These are phyloP conservation scores for Volutella citrinella DNA, from an alignment of 2,329 filamentous ascomycete species.

Conservation along the genomic window DNA sequence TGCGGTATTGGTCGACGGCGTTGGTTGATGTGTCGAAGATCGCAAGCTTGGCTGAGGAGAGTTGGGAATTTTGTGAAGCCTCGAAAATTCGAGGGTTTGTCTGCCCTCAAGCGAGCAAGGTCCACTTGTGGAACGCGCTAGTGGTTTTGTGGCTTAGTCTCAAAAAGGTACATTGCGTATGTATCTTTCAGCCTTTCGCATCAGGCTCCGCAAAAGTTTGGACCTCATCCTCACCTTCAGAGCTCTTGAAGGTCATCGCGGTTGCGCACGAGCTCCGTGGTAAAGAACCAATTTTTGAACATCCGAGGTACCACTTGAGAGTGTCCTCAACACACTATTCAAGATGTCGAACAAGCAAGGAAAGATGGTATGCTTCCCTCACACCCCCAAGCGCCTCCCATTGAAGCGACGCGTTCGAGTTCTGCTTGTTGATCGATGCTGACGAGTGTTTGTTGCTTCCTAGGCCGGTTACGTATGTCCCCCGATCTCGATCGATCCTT, in stretches of 20 bases:
- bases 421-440: slow-evolving; percentile 51
- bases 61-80: slow-evolving; percentile 34
- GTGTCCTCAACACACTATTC: slow-evolving; percentile 23
- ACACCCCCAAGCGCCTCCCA: slow-evolving; percentile 18
- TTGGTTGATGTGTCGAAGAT: slow-evolving; percentile 34
- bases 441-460: slow-evolving; percentile 47
- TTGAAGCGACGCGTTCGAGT: slow-evolving; percentile 25
- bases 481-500: too few species aligned
- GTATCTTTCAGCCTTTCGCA: slow-evolving; percentile 38
- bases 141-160: slow-evolving; percentile 23
- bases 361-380: slow-evolving; percentile 83
- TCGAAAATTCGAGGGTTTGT: slow-evolving; percentile 39
- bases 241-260: slow-evolving; percentile 41
- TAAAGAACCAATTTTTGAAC: slow-evolving; percentile 43
- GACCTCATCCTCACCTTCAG: slow-evolving; percentile 38
- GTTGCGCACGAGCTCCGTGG: slow-evolving; percentile 39
- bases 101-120: slow-evolving; percentile 35
- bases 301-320: slow-evolving; percentile 29
- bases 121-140: slow-evolving; percentile 16
- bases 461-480: slow-evolving; percentile 73
- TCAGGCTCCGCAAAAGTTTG: slow-evolving; percentile 47
- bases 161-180: slow-evolving; percentile 25
- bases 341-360: slow-evolving; percentile 76
- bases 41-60: slow-evolving; percentile 23
- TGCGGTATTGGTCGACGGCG: slow-evolving; percentile 36